A percentile compares a stretch with the other conserved stretches of the same genome.
Conservation (phyloP, 176 grass and related monocot species). For the Otatea glauca region DNA sequence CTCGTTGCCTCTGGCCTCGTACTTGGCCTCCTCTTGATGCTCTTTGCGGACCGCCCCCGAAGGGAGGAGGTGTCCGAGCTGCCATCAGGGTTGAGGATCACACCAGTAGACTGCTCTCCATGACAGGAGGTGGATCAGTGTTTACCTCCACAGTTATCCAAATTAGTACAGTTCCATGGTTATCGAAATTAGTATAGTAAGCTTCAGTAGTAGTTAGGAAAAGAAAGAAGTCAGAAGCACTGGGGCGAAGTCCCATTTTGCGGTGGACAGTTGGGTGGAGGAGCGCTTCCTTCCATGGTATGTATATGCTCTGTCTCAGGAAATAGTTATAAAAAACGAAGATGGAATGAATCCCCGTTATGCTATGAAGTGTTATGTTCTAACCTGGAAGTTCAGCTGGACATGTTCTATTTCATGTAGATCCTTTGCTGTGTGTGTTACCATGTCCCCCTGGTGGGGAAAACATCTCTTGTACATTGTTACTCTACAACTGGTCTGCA, state of each 20-base stretch:
- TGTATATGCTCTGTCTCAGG: background rate
- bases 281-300: slow-evolving; percentile 25
- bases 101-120: slow-evolving; percentile 40
- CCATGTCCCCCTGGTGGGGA: background rate
- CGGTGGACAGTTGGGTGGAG: slow-evolving; percentile 21
- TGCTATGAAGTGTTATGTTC: background rate
- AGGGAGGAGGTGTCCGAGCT: slow-evolving; percentile 78
- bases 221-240: slow-evolving; percentile 24
- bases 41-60: slow-evolving; percentile 80
- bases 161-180: slow-evolving; percentile 30
- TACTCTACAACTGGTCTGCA: background rate
- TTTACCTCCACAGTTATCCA: slow-evolving; percentile 1
- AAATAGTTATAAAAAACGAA: too few species aligned
- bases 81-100: slow-evolving; percentile 44
- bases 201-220: slow-evolving; percentile 16
- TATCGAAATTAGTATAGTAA: slow-evolving; percentile 37
- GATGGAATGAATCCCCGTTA: too few species aligned
- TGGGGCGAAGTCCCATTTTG: slow-evolving; percentile 56
- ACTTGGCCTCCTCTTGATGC: slow-evolving; percentile 67
- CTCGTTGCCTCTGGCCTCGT: slow-evolving; percentile 54
- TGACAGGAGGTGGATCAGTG: background rate
- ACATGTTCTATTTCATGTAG: background rate
- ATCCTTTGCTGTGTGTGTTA: background rate
- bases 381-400: background rate
- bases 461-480: background rate